Percentiles rank a stretch among this genome's conserved stretches.
phyloP scores from a whole-genome alignment of 1,139 yeast genomes.

The Candida smagusa region DNA sequence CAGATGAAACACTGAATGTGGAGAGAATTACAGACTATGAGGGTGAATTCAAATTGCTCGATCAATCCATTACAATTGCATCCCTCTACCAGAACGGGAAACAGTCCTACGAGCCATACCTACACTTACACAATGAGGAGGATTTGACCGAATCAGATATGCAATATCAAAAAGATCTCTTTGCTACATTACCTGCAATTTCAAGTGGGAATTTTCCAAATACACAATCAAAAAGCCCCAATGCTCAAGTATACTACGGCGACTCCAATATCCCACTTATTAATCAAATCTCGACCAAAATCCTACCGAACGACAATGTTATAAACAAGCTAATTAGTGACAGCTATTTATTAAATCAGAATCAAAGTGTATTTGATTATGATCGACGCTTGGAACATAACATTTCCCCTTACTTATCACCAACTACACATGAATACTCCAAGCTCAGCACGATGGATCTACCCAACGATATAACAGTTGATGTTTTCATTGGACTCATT shows the following conservation, averaged over 20 bases:
- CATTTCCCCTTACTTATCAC: neutral
- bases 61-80: slow-evolving; percentile 44
- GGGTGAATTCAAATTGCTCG: slow-evolving; percentile 25
- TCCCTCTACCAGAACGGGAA: slow-evolving; percentile 35
- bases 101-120: slow-evolving; percentile 29
- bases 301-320: neutral
- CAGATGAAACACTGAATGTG: slow-evolving; percentile 17
- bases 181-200: slow-evolving; percentile 7
- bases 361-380: neutral
- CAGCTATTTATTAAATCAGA: neutral
- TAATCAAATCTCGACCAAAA: neutral
- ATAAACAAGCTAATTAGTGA: neutral
- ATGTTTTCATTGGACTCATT: slow-evolving; percentile 22
- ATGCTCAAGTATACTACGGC: neutral
- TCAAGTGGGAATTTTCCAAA: slow-evolving; percentile 1
- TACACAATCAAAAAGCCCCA: neutral
- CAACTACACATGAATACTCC: neutral
- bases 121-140: slow-evolving; percentile 28
- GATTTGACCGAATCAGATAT: slow-evolving; percentile 33
- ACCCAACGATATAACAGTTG: slow-evolving; percentile 12
- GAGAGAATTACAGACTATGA: neutral
- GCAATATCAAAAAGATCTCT: slow-evolving; percentile 29
- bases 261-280: neutral
- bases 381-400: neutral
- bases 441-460: slow-evolving; percentile 3